These are phyloP conservation scores for Xylaria sp. DNA, from an alignment of 2,329 filamentous ascomycete species.

Conservation along the genomic window DNA sequence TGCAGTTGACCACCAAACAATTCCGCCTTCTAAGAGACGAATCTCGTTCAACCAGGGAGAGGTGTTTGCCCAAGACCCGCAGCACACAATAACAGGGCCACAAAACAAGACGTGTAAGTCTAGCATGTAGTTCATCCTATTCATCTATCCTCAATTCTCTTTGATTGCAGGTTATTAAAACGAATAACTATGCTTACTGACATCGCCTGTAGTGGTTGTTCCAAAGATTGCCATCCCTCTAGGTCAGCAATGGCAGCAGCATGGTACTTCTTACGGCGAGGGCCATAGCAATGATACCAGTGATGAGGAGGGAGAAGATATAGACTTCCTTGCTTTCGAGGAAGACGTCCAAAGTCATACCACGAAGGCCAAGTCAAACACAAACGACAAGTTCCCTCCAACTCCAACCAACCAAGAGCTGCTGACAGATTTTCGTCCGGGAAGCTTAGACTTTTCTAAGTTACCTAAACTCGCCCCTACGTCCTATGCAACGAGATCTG, in stretches of 20 bases:
- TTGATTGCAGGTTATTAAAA: neutral
- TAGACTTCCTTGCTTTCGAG: constrained; percentile 53
- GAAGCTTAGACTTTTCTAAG: constrained; percentile 68
- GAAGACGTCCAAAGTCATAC: constrained; percentile 18
- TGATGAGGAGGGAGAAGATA: constrained; percentile 56
- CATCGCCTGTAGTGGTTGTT: constrained; percentile 36
- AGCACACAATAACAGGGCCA: constrained; percentile 37
- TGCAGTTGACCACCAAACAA: neutral
- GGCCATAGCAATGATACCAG: constrained; percentile 53
- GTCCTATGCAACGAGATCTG: constrained; percentile 69
- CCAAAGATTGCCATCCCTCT: constrained; percentile 51
- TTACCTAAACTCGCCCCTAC: constrained; percentile 75
- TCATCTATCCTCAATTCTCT: too few relatives aligned
- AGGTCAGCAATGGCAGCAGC: neutral
- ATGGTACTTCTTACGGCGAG: neutral
- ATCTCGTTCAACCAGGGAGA: neutral
- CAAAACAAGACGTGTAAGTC: neutral
- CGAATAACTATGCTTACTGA: neutral
- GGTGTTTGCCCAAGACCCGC: constrained; percentile 44
- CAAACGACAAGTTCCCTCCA: constrained; percentile 12
- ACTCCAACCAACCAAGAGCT: constrained; percentile 31
- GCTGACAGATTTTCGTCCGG: constrained; percentile 69
- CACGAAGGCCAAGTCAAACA: constrained; percentile 32
- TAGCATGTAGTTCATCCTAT: neutral
- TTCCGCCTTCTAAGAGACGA: neutral